Evolutionary conservation across 768 basidiomycete species (phyloP), one percentile per base, ranked within the genome.

Genomic region (Antrodiella citrinella): DNA sequence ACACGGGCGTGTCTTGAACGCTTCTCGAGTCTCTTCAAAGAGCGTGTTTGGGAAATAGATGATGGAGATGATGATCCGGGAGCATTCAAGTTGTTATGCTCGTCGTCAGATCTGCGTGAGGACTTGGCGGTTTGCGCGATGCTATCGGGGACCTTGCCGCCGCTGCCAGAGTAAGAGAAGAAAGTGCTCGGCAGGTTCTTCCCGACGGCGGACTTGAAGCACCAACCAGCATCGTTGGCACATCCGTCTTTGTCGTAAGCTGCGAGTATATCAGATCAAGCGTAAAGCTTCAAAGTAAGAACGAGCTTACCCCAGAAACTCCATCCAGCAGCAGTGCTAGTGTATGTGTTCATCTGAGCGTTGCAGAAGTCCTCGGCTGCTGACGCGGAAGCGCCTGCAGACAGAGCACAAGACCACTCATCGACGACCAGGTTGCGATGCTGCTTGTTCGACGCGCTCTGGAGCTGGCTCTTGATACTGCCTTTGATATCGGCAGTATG

Each of bases 201-300:
- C 7, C 77, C 79, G 23, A 84, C 76, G 0, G 78, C 79, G 2
- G 71, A 63, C 47, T 70, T 76, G 70, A 87, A 86, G 58, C 84
- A 87, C 86, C 84, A 87, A 5, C 76, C 82, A 11, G 70, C 69
- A 51, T 84, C 81, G 18, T 67, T 61, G 4, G 72, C 67, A 52
- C 83, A 86, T 7, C 65, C 69, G 58, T 86, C 86, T 53, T 78
- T 82, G 49, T 72, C 69, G 55, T 81, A 84, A 2, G 80, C 79
- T 82, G 26, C 2, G 10, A 19, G 38, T 1, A 2, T 48, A n/a
- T n/a, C 12, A 30, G 18, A 44, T 43, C 13, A 25, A 0, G 9
- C 2, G 30, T 53, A 48, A 50, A n/a, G 13, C 41, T 49, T 20
- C 35, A 43, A 51, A 42, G 41, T 25, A 41, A 38, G 10, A 48